phyloP scores from a whole-genome alignment of 345 rosid species.

The Schrenkiella parvula region DNA sequence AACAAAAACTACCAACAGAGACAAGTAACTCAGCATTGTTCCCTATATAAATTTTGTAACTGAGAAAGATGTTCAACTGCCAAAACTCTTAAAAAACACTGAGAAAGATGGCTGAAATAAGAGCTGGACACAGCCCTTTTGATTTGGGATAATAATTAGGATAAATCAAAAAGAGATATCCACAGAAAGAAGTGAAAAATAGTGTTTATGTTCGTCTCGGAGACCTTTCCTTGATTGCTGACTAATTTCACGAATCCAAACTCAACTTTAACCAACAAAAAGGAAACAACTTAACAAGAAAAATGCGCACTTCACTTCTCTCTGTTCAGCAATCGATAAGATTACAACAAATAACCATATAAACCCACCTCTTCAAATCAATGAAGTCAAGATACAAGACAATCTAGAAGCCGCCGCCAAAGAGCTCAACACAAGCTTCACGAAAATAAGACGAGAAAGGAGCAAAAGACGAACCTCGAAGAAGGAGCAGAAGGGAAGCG shows the following conservation, averaged over 20 bases:
- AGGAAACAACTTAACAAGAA: background rate
- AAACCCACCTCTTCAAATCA: background rate
- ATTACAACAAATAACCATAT: background rate
- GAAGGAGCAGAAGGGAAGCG: conserved; percentile 45
- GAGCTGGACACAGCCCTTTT: no score
- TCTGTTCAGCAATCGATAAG: background rate
- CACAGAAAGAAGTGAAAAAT: background rate
- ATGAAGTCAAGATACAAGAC: background rate
- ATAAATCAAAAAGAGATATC: background rate
- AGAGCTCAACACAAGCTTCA: background rate
- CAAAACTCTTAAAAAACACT: background rate
- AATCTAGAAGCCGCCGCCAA: conserved; percentile 19
- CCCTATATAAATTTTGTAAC: background rate
- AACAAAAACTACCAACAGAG: background rate
- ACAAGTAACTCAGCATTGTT: background rate
- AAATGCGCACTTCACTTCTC: conserved; percentile 1
- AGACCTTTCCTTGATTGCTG: background rate
- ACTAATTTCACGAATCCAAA: background rate
- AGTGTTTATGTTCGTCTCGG: background rate
- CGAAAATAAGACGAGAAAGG: background rate
- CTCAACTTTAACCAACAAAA: background rate
- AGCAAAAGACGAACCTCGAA: conserved; percentile 46
- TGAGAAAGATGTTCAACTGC: background rate
- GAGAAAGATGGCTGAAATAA: no score
- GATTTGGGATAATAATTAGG: no score